Evolutionary conservation across 306 rosid species (phyloP), one percentile per base, ranked within the genome.

Genomic region (Gastrolobium villosum): DNA sequence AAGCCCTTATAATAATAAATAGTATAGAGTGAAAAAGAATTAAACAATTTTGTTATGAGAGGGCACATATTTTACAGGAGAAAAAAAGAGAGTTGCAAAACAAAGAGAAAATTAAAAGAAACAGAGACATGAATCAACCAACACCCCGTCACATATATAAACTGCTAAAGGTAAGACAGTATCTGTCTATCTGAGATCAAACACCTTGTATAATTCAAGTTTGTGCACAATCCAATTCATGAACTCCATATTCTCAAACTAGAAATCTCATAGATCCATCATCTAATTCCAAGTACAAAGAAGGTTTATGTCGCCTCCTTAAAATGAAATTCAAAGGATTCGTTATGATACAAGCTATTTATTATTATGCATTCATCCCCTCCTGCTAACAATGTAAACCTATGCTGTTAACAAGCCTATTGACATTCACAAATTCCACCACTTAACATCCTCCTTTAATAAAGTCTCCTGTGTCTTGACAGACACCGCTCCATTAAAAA

Each of bases 181-280:
- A 71, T 41, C n/a, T n/a, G n/a, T n/a, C n/a, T n/a, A n/a, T n/a
- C 63, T 7, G 39, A 72, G 50, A 55, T 74, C 60, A 72, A 43
- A 73, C 60, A 60, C 49, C 67, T 52, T 72, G 53, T 72, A 43
- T n/a, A 15, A 20, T 43, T 80, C 68, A 34, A 44, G 14, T 28
- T 26, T 63, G 34, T 10, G 43, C 4, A 3, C 53, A 65, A 45
- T 43, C 69, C 36, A 80, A 10, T 54, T 44, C 60, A 34, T 45
- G 69, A 41, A 54, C 62, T 36, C 64, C 52, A 37, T 72, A 64
- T 35, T 73, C 6, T 30, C 43, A 70, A 79, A n/a, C 74, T 36
- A 60, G 44, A 48, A 78, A 69, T 41, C n/a, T 31, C 39, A 63
- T 36, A 49, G 65, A 79, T 62, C 48, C 45, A 49, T 28, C 7